These are phyloP conservation scores for Lipomyces kockii DNA, from an alignment of 805 yeast genomes.

Conservation along the genomic window DNA sequence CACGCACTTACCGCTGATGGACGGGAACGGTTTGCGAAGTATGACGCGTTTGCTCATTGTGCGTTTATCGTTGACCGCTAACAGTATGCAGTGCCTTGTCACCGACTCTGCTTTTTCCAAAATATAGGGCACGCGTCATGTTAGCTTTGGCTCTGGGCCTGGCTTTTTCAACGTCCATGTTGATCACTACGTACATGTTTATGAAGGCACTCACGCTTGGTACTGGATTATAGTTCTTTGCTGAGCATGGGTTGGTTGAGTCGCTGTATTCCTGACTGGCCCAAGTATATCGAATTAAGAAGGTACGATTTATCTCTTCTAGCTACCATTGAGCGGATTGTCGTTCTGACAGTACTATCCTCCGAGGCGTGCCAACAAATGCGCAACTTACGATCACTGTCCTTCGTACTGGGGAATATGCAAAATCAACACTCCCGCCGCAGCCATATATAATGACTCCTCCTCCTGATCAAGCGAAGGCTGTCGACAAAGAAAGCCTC, in stretches of 20 bases:
- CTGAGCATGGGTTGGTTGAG: no score
- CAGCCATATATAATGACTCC: not conserved
- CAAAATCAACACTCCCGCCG: not conserved
- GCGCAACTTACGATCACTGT: conserved; percentile 21
- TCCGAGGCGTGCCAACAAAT: conserved; percentile 23
- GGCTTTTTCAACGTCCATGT: not conserved
- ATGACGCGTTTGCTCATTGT: no score
- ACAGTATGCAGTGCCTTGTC: conserved; percentile 28
- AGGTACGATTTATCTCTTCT: no score
- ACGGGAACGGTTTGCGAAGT: conserved; percentile 26
- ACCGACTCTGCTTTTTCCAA: conserved; percentile 16
- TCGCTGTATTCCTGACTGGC: no score
- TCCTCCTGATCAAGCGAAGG: no score
- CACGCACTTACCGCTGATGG: conserved; percentile 22
- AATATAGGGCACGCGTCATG: conserved; percentile 10
- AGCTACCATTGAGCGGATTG: no score
- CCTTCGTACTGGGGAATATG: conserved; percentile 19
- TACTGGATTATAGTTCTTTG: conserved; percentile 17
- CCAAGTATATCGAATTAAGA: no score
- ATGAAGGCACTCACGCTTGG: conserved; percentile 4
- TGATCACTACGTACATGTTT: conserved; percentile 15
- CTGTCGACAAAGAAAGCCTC: no score
- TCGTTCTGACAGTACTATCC: conserved; percentile 9
- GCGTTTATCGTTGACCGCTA: no score
- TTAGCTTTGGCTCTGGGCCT: conserved; percentile 8